A percentile compares a stretch with the other conserved stretches of the same genome.
phyloP scores from a whole-genome alignment of 116 monocot genomes.

The Thalassia testudinum region DNA sequence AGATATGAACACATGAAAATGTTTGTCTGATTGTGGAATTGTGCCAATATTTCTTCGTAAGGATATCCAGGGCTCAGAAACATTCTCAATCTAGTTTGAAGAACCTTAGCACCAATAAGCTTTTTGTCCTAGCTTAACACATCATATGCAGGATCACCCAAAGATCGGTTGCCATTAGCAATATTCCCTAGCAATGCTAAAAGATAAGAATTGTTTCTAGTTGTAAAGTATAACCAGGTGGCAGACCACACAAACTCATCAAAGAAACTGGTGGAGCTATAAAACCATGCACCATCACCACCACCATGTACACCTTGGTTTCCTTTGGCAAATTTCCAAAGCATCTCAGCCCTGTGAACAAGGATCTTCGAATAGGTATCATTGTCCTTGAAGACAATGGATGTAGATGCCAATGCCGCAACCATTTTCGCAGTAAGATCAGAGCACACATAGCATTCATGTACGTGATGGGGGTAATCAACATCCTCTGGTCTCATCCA shows the following conservation, averaged over 20 bases:
- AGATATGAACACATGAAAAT: constrained; percentile 36
- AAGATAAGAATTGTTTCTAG: constrained; percentile 63
- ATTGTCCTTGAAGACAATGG: constrained; percentile 86
- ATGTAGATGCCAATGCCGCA: constrained; percentile 68
- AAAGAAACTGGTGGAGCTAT: constrained; percentile 84
- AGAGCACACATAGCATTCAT: constrained; percentile 59
- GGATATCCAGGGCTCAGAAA: too few relatives aligned
- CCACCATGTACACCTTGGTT: constrained; percentile 62
- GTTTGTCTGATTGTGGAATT: constrained; percentile 33
- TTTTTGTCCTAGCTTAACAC: constrained; percentile 94
- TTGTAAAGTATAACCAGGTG: constrained; percentile 80
- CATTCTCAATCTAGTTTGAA: constrained; percentile 30
- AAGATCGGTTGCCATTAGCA: constrained; percentile 55
- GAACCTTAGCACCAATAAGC: constrained; percentile 59
- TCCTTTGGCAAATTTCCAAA: constrained; percentile 54
- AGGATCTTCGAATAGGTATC: constrained; percentile 75
- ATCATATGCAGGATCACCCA: constrained; percentile 77
- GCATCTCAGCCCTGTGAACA: constrained; percentile 51
- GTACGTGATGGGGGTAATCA: constrained; percentile 68
- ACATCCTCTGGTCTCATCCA: constrained; percentile 92
- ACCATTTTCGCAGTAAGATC: constrained; percentile 94
- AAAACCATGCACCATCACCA: constrained; percentile 39
- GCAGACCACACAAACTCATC: constrained; percentile 87
- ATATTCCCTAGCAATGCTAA: constrained; percentile 46
- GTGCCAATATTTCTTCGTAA: constrained; percentile 32